Evolutionary conservation across 78 protist genomes (phyloP).

Genomic region (Dictyostelium citrinum): DNA sequence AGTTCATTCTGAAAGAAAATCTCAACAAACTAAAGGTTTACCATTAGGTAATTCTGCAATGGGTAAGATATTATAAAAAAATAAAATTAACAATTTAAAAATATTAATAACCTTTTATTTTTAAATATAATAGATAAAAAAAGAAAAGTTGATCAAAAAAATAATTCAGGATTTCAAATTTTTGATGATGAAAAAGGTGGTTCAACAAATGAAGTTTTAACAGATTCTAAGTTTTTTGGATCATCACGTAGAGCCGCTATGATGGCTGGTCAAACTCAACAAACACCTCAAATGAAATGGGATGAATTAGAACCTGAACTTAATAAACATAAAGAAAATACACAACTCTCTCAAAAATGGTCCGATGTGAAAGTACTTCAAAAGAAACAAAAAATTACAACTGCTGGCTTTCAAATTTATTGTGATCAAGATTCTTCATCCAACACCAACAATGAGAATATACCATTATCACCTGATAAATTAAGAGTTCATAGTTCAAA

Average conservation of each 20-base stretch:
- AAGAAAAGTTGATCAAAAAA: constrained; percentile 2
- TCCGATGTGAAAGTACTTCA: constrained; percentile 26
- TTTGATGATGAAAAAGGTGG: constrained; percentile 40
- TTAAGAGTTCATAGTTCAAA: neutral
- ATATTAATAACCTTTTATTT: neutral
- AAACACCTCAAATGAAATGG: constrained; percentile 3
- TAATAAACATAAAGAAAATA: constrained; percentile 59
- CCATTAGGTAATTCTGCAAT: constrained; percentile 4
- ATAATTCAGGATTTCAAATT: neutral
- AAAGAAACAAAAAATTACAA: constrained; percentile 26
- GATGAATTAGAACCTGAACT: constrained; percentile 71
- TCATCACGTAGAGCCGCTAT: neutral
- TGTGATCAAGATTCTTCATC: constrained; percentile 13
- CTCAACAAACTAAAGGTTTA: constrained; percentile 16
- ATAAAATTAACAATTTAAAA: neutral
- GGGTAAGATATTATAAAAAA: neutral
- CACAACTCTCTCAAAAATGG: constrained; percentile 27
- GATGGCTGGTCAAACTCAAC: neutral
- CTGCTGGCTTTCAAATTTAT: constrained; percentile 24
- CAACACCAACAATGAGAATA: neutral
- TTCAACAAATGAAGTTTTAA: neutral
- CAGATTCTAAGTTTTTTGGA: constrained; percentile 44
- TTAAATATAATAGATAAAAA: neutral
- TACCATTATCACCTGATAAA: constrained; percentile 6
- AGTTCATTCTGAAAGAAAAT: constrained; percentile 43